Percentiles rank a stretch among this genome's conserved stretches.
Conservation (phyloP, 2,329 filamentous ascomycete genomes). For the Alternaria incomplexa region DNA sequence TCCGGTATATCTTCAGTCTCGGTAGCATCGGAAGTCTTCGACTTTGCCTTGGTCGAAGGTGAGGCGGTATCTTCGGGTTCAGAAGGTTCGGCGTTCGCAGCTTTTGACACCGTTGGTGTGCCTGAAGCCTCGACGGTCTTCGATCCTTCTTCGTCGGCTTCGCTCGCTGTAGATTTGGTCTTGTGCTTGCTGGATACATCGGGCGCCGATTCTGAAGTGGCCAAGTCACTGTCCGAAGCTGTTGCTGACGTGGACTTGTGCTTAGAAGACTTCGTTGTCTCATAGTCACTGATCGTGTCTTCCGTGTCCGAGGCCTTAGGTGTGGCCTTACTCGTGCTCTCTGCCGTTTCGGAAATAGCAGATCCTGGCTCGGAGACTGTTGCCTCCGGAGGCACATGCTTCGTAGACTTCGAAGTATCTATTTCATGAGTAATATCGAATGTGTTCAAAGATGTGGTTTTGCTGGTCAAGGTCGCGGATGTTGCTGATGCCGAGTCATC, state of each 20-base stretch:
- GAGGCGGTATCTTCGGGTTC: background rate
- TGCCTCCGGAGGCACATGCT: rapidly evolving
- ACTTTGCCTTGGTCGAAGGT: background rate
- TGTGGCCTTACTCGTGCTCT: too few species aligned
- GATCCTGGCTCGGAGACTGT: background rate
- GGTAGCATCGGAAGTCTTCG: background rate
- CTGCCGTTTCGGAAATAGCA: too few species aligned
- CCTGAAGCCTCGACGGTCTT: background rate
- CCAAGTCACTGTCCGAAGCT: background rate
- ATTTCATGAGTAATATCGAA: background rate
- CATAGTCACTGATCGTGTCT: background rate
- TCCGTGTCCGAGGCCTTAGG: background rate
- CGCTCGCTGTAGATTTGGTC: background rate
- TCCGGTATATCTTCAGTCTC: background rate
- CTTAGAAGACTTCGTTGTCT: background rate
- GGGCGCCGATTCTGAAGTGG: background rate
- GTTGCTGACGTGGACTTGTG: too few species aligned
- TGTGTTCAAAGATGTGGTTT: background rate
- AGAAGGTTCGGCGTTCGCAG: background rate
- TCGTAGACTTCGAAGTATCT: background rate
- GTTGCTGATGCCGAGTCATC: background rate
- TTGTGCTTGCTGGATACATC: background rate
- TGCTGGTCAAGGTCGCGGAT: background rate
- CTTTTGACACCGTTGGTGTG: background rate
- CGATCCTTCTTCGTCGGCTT: background rate